These are phyloP conservation scores for Murraya koenigii DNA, from an alignment of 345 rosid genomes.

Conservation along the genomic window DNA sequence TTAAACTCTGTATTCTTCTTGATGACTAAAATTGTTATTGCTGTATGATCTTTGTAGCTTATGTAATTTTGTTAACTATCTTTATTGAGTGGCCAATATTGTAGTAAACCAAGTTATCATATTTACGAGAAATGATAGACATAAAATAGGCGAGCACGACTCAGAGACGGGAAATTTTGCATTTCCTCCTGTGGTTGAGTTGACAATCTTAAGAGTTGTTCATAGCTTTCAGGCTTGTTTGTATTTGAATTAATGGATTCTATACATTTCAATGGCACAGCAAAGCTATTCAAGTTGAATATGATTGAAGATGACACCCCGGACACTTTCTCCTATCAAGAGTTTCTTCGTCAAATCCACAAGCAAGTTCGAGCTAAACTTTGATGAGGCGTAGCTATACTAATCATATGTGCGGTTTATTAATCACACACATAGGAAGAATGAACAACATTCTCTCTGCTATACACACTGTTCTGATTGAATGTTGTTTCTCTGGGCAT, in stretches of 20 bases:
- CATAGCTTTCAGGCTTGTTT: neutral
- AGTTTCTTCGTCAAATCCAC: neutral
- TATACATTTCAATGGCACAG: neutral
- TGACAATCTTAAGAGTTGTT: neutral
- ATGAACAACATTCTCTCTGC: neutral
- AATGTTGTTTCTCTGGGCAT: neutral
- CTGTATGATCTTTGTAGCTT: neutral
- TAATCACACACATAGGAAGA: neutral
- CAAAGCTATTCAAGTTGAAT: neutral
- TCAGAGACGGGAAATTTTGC: neutral
- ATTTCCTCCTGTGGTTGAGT: neutral
- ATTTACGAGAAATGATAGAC: neutral
- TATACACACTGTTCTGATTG: neutral
- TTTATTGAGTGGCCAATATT: neutral
- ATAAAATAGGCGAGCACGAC: neutral
- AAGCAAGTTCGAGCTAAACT: neutral
- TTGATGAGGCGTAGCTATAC: neutral
- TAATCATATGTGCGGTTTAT: neutral
- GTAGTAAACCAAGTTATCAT: neutral
- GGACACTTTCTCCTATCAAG: neutral
- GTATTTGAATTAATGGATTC: neutral
- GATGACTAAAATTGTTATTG: neutral
- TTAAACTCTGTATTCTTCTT: neutral
- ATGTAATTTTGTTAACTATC: neutral
- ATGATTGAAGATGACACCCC: neutral